Evolutionary conservation across 1,284 basidiomycete species (phyloP), one percentile per base, ranked within the genome.

Genomic region (Peniophora sp.): DNA sequence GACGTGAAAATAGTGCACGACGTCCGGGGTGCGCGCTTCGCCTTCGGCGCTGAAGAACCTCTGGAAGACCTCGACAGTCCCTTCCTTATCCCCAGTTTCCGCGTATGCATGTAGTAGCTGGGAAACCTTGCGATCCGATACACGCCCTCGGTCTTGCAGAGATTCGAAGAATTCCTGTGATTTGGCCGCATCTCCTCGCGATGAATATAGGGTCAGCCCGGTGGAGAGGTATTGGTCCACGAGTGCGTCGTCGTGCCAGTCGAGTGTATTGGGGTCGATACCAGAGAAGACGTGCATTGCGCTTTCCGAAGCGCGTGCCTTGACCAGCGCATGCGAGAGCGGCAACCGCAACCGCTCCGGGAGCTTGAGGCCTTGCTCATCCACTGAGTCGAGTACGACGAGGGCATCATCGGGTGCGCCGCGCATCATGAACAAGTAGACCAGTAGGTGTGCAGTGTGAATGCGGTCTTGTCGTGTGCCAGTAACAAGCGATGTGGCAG

Each of bases 101-200:
- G 82, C 81, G 59, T 80, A 72, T 0, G 75, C 71, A 52, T 79
- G 77, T 61, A 89, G 68, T 24, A 81, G 60, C 61, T 75, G 68
- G 20, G 67, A 68, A 43, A 68, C 68, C 48, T 75, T 71, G 17
- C 60, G 53, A 2, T 58, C 45, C 2, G 59, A 53, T 24, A 65
- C 63, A 55, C 61, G 61, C 2, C 63, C 57, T 22, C 59, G 59
- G 14, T 65, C 59, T 9, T 58, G 51, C 36, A 83, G 63, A 5
- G 57, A 58, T 36, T 65, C 55, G 56, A 73, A 83, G 56, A 69
- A 73, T 22, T 66, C 58, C 50, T 80, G 65, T 0, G 79, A 72
- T 11, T 65, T 65, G 14, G 55, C 57, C 14, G 64, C 54, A 51
- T 83, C 69, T 23, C 83, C 84, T 56, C 75, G 69, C 41, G 71